Conservation (phyloP, 177 flowering plant genomes). For the Vitis hybrid region DNA sequence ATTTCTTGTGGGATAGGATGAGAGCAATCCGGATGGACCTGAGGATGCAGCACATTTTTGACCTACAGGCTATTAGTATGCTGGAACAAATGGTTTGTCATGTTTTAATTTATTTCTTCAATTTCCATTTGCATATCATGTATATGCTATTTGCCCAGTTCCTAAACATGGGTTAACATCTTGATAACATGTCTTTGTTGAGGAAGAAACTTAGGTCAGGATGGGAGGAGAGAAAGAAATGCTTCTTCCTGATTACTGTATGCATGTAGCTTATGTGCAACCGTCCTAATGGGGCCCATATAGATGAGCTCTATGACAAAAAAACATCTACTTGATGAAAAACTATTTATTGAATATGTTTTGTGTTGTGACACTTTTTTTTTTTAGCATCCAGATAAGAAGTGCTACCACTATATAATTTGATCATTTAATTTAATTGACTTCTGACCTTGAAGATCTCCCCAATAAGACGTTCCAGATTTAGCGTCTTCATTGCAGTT, state of each 20-base stretch:
- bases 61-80: slow-evolving; percentile 71
- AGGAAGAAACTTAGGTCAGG: not conserved
- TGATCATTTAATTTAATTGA: too few species aligned
- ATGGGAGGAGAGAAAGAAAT: not conserved
- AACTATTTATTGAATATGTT: too few species aligned
- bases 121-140: slow-evolving; percentile 6
- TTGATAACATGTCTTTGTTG: too few species aligned
- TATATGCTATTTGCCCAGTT: not conserved
- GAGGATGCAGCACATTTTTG: slow-evolving; percentile 94
- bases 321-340: too few species aligned
- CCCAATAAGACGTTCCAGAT: not conserved
- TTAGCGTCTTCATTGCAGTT: not conserved
- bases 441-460: not conserved
- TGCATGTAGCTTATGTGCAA: slow-evolving; percentile 2
- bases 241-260: not conserved
- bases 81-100: slow-evolving; percentile 90
- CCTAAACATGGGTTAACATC: too few species aligned
- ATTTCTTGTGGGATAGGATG: slow-evolving; percentile 99
- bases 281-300: too few species aligned
- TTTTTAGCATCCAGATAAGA: too few species aligned
- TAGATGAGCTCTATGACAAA: too few species aligned
- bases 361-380: too few species aligned
- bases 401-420: too few species aligned
- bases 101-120: not conserved
- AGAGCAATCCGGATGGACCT: slow-evolving; percentile 95